Evolutionary conservation across 2,329 filamentous ascomycete genomes (phyloP).

Genomic region (Fusarium dimerum): DNA sequence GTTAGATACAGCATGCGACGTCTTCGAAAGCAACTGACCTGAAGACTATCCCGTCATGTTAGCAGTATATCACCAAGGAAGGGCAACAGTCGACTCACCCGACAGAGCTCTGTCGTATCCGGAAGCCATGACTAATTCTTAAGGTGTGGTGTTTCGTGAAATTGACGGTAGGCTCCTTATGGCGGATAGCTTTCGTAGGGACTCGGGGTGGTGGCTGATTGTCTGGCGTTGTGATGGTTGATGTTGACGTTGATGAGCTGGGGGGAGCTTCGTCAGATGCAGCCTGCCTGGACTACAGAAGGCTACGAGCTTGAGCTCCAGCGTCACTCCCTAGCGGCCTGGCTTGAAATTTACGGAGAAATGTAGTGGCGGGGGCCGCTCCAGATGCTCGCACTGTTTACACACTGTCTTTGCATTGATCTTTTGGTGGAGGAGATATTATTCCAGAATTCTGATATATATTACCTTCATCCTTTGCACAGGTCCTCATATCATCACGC

Average conservation of each 20-base stretch:
- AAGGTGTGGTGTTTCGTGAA: slow-evolving; percentile 1
- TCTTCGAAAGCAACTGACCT: slow-evolving; percentile 53
- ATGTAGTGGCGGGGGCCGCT: slow-evolving; percentile 24
- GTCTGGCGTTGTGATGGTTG: slow-evolving; percentile 18
- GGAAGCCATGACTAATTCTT: slow-evolving; percentile 66
- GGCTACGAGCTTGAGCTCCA: slow-evolving; percentile 34
- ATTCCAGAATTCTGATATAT: no score
- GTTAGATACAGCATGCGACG: slow-evolving; percentile 42
- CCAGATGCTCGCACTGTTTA: background rate
- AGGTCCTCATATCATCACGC: no score
- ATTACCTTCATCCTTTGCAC: no score
- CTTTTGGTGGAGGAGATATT: background rate
- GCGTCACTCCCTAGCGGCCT: slow-evolving; percentile 12
- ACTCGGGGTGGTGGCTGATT: slow-evolving; percentile 8
- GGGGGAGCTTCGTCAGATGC: slow-evolving; percentile 43
- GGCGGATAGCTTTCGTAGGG: no score
- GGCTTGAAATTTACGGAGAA: slow-evolving; percentile 28
- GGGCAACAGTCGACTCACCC: slow-evolving; percentile 62
- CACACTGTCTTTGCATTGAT: slow-evolving; percentile 5
- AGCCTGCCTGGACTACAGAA: slow-evolving; percentile 36
- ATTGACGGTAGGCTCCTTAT: background rate
- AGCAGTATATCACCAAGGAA: slow-evolving; percentile 41
- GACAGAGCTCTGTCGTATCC: slow-evolving; percentile 99
- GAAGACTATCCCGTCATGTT: slow-evolving; percentile 68
- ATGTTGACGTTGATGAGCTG: slow-evolving; percentile 26